Conservation (phyloP, 139 green algal species). For the Raphidocelis subcapitata region DNA sequence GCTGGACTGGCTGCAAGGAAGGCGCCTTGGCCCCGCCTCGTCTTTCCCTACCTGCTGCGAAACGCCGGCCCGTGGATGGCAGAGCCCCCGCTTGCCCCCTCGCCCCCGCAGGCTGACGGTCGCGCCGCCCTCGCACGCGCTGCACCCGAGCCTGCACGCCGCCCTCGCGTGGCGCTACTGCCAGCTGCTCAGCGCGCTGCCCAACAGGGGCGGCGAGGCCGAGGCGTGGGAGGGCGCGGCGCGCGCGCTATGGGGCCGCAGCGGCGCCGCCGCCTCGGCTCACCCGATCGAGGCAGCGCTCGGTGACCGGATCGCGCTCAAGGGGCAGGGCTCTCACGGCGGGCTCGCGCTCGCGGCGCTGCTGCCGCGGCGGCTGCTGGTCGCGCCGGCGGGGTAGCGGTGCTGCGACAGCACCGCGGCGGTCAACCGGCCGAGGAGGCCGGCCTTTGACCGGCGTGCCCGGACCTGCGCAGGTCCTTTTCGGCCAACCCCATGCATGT, state of each 20-base stretch:
- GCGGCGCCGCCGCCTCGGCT: constrained; percentile 10
- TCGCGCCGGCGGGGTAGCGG: no score
- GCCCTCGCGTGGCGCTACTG: constrained; percentile 66
- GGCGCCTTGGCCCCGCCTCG: neutral
- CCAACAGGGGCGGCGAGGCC: constrained; percentile 44
- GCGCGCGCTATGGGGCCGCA: constrained; percentile 19
- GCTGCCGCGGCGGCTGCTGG: constrained; percentile 25
- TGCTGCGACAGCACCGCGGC: no score
- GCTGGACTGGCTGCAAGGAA: no score
- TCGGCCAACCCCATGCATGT: no score
- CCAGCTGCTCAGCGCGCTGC: constrained; percentile 76
- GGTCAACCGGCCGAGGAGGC: no score
- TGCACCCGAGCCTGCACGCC: constrained; percentile 58
- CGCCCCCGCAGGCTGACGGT: no score
- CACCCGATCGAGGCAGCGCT: constrained; percentile 21
- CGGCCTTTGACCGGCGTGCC: no score
- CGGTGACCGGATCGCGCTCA: constrained; percentile 31
- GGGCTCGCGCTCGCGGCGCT: constrained; percentile 27
- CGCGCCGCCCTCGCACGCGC: neutral
- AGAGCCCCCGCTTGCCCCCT: neutral
- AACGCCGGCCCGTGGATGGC: no score
- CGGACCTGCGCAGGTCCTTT: no score
- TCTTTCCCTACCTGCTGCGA: neutral
- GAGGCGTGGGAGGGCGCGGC: constrained; percentile 30
- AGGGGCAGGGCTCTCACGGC: constrained; percentile 30